Evolutionary conservation across 106 monocot species (phyloP).

Genomic region (Narthecium ossifragum): DNA sequence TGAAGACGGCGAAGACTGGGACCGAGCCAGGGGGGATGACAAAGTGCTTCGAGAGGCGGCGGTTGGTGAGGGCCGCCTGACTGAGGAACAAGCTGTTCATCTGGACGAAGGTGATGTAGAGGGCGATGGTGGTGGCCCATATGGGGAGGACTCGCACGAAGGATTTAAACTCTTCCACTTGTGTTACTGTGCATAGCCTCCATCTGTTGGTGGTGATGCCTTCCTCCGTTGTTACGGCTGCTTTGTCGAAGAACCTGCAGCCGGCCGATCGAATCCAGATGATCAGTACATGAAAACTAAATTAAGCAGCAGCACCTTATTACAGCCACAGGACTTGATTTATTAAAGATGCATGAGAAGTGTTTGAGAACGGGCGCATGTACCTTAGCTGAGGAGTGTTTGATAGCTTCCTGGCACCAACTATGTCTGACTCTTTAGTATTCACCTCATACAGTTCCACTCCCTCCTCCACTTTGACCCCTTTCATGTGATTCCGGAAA

Average conservation of each 20-base stretch:
- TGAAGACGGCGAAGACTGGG: constrained; percentile 34
- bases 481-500: constrained; percentile 22
- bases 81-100: constrained; percentile 55
- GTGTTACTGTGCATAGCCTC: constrained; percentile 59
- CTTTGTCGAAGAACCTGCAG: constrained; percentile 53
- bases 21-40: constrained; percentile 49
- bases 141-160: constrained; percentile 57
- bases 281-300: no score
- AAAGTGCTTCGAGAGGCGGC: constrained; percentile 36
- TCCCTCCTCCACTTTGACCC: background rate
- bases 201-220: constrained; percentile 37
- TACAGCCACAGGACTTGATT: no score
- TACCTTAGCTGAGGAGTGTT: constrained; percentile 29
- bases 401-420: constrained; percentile 13
- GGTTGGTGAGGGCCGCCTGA: constrained; percentile 63
- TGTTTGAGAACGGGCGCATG: no score
- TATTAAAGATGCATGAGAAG: no score
- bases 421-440: constrained; percentile 13
- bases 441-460: constrained; percentile 12
- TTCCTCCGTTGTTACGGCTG: constrained; percentile 31
- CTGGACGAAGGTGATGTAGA: constrained; percentile 38
- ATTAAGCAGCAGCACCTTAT: no score
- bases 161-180: constrained; percentile 65
- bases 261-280: no score
- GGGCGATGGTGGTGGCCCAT: constrained; percentile 46